A percentile compares a stretch with the other conserved stretches of the same genome.
Conservation (phyloP, 2,329 filamentous ascomycete species). For the Akanthomyces muscarius region DNA sequence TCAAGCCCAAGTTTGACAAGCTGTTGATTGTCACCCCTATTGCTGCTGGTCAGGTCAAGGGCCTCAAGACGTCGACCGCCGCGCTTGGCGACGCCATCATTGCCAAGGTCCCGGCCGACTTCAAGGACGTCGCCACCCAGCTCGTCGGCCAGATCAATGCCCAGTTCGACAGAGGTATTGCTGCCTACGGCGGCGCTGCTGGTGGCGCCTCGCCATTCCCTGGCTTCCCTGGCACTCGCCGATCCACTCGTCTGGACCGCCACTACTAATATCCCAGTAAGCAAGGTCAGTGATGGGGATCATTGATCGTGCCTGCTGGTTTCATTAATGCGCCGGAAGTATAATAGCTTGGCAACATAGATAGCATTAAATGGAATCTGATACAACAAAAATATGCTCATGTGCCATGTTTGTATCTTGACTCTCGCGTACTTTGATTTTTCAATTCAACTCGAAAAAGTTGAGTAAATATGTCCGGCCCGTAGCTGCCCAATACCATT, state of each 20-base stretch:
- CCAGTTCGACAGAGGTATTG: constrained; percentile 13
- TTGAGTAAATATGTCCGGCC: no score
- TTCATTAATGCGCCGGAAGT: neutral
- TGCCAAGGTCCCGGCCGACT: constrained; percentile 13
- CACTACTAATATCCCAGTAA: neutral
- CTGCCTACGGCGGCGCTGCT: neutral
- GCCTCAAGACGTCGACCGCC: constrained; percentile 1
- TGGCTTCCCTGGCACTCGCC: neutral
- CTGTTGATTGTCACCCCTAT: constrained; percentile 9
- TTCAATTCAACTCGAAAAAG: no score
- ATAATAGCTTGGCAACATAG: neutral
- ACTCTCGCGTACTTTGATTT: no score
- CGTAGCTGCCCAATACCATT: no score
- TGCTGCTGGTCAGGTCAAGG: constrained; percentile 8
- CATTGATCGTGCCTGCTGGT: neutral
- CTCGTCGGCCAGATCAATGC: constrained; percentile 12
- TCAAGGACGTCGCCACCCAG: constrained; percentile 9
- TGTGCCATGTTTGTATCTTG: no score
- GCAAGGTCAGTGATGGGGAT: neutral
- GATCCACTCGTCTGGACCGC: constrained; percentile 1
- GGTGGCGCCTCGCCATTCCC: neutral
- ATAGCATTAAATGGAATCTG: no score
- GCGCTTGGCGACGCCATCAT: constrained; percentile 6
- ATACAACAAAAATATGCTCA: no score
- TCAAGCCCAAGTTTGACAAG: constrained; percentile 16